Base-by-base conservation (phyloP, 2,329 filamentous ascomycete species). In the Falciphora oryzae region DNA sequence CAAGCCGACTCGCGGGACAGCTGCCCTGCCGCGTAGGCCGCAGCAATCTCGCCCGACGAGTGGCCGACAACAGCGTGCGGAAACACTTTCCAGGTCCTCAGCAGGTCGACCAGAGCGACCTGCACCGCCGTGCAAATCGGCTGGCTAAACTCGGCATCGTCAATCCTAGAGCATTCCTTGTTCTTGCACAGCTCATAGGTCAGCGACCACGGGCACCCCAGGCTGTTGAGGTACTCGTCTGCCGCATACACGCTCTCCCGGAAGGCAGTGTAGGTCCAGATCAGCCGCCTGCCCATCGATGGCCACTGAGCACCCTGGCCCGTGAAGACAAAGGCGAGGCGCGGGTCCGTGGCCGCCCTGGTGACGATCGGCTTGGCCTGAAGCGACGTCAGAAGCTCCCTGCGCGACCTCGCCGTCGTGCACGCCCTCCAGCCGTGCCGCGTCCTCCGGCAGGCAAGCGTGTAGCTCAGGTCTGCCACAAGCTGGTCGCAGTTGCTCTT, bases 41-140 rank as follows among this genome's bases (percentile, higher is more conserved):
- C 80, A 0, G 75, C 79, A 44, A 81, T 78, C 65, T 81, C 80
- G 1, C 80, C 80, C 2, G 70, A 73, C 0, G 76, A 79, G 65
- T 82, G 80, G 0, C 79, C 80, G 4, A 80, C 73, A 0, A 78
- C 75, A 1, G 71, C 74, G 8, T 68, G 32, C 0, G 77, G 75
- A 1, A 58, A 62, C 31, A 82, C 66, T 0, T 74, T 72, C 63
- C 71, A 71, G 1, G 67, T 65, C 0, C 57, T 50, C 3, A 83
- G 72, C 0, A 78, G 67, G 18, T 80, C 74, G 0, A 80, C 72
- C 0, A 83, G 67, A 0, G 70, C 77, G 14, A 83, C 70, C 65
- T 81, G 76, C 1, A 79, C 25, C 0, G 73, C 75, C 6, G 75
- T 77, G 66, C 72, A 77, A 3, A 75, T 35, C 8, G 77, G 72